phyloP scores from a whole-genome alignment of 108 stramenopile species.

The Cyclotella choctawhatcheeana region DNA sequence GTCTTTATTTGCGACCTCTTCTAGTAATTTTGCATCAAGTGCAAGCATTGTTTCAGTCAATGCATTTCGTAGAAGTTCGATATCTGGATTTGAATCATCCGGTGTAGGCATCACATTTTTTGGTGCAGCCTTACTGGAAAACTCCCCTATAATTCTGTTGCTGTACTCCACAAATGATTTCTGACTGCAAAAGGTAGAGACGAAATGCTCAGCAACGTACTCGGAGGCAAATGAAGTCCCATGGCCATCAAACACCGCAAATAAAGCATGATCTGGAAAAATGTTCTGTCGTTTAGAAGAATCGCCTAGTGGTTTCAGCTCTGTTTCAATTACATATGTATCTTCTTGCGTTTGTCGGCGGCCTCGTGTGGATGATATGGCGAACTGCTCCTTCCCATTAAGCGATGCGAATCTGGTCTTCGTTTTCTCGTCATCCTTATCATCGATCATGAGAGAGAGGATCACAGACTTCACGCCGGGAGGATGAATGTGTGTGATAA shows the following conservation, averaged over 20 bases:
- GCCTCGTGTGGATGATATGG: constrained; percentile 68
- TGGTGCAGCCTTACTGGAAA: too few relatives aligned
- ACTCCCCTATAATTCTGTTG: constrained; percentile 27
- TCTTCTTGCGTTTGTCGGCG: constrained; percentile 83
- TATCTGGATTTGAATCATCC: too few relatives aligned
- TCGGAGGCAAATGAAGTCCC: constrained; percentile 79
- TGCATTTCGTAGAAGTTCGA: constrained; percentile 21
- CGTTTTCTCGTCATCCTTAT: neutral
- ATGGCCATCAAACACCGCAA: constrained; percentile 89
- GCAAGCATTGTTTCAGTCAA: constrained; percentile 18
- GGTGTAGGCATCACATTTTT: too few relatives aligned
- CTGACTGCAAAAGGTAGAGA: constrained; percentile 58
- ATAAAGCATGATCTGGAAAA: constrained; percentile 61
- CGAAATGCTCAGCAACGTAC: constrained; percentile 63
- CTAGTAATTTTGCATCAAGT: constrained; percentile 30
- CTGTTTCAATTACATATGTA: constrained; percentile 47
- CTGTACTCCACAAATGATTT: constrained; percentile 53
- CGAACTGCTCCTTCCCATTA: constrained; percentile 11
- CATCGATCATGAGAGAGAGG: too few relatives aligned
- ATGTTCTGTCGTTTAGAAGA: neutral
- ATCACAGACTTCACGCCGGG: too few relatives aligned
- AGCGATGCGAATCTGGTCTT: neutral
- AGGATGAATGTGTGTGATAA: too few relatives aligned
- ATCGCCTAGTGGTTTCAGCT: constrained; percentile 13
- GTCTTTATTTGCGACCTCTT: too few relatives aligned